Percentiles rank a stretch among this genome's conserved stretches.
Conservation (phyloP, 148 eudicot genomes). For the Limonium bicolor region DNA sequence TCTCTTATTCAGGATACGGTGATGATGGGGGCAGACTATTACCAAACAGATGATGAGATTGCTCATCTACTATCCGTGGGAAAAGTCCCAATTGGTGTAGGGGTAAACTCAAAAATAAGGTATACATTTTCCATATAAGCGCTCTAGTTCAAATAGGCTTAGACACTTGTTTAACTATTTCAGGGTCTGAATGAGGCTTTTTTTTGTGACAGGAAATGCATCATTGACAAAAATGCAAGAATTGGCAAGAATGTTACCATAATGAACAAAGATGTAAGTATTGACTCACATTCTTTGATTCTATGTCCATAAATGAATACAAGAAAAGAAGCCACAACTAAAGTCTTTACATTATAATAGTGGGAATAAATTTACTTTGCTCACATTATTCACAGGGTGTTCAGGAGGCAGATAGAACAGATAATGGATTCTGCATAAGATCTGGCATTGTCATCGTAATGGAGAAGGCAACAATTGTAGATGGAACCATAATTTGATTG, state of each 20-base stretch:
- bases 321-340: not conserved
- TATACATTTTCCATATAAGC: no score
- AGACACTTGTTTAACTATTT: no score
- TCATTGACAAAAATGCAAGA: slow-evolving; percentile 93
- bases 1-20: slow-evolving; percentile 58
- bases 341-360: not conserved
- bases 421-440: slow-evolving; percentile 76
- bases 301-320: not conserved
- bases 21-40: slow-evolving; percentile 96
- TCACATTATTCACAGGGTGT: slow-evolving; percentile 26
- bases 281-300: not conserved
- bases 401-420: slow-evolving; percentile 72
- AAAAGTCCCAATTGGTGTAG: slow-evolving; percentile 86
- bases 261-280: slow-evolving; percentile 56
- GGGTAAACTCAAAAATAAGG: slow-evolving; percentile 81
- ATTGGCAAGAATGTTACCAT: slow-evolving; percentile 72
- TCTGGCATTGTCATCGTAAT: slow-evolving; percentile 67
- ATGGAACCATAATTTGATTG: slow-evolving; percentile 43
- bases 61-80: slow-evolving; percentile 57
- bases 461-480: slow-evolving; percentile 74
- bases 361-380: not conserved
- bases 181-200: no score
- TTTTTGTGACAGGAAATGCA: slow-evolving; percentile 51
- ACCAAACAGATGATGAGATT: slow-evolving; percentile 89
- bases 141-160: no score